Percentiles rank a stretch among this genome's conserved stretches.
Evolutionary conservation across 441 rosid genomes (phyloP).

Genomic region (Pelargonium australe): DNA sequence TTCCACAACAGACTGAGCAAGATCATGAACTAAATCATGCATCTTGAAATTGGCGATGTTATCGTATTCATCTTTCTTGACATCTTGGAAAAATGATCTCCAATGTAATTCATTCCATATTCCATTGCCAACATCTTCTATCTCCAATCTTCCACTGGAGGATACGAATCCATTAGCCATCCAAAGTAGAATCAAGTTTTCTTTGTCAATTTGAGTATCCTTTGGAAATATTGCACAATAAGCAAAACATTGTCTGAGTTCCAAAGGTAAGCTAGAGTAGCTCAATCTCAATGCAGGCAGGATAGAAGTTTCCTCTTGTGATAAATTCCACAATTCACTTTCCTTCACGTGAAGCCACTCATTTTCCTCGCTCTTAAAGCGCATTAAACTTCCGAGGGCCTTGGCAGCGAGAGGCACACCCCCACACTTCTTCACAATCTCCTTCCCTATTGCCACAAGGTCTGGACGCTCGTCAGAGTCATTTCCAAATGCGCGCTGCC

Average conservation of each 20-base stretch:
- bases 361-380: not conserved
- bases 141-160: not conserved
- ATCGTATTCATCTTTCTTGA: too few relatives aligned
- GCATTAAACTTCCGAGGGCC: slow-evolving; percentile 2
- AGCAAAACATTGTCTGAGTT: not conserved
- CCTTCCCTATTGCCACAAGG: slow-evolving; percentile 2
- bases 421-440: not conserved
- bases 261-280: not conserved
- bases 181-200: not conserved
- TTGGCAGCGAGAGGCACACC: slow-evolving; percentile 2
- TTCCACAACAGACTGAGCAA: not conserved
- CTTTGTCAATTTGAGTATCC: rapidly evolving
- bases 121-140: not conserved
- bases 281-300: not conserved
- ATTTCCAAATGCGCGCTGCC: not conserved
- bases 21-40: not conserved
- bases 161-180: not conserved
- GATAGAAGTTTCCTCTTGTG: not conserved
- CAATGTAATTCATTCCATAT: not conserved
- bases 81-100: too few relatives aligned
- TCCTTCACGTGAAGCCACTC: not conserved
- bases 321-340: not conserved
- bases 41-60: not conserved
- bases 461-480: not conserved
- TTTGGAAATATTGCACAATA: not conserved